Base-by-base conservation (phyloP, 306 rosid species). In the Prunus persica region DNA sequence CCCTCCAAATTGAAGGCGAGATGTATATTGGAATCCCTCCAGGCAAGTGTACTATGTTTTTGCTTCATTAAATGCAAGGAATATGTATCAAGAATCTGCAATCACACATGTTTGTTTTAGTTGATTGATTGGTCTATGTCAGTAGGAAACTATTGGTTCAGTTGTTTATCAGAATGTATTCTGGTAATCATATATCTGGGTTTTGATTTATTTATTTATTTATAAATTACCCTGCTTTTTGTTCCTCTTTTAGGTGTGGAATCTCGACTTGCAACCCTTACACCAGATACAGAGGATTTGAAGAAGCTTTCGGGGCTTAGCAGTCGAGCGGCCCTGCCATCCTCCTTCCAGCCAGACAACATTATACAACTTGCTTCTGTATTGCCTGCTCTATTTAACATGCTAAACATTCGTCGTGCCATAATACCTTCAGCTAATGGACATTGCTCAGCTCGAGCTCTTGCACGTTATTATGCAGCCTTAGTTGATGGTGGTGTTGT, bases 1-100 rank as follows among this genome's bases (percentile, higher is more conserved):
- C 99, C 68, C 96, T 96, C 76, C 87, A 87, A 43, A 70, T 96
- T 65, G 94, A 93, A 83, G 98, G 99, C 69, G 98, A 93, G 81
- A 78, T 96, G 57, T 96, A 96, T 71, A 15, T 96, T n/a, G 99
- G 99, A 83, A 91, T 93, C 68, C 99, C 98, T 72, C 98, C 99
- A 74, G 98, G 99, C 79, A 87, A 87, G 88, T 76, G 83, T 68
- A 65, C 74, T 56, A 28, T 50, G 71, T 43, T 57, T 76, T 25
- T 76, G 55, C 61, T 66, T 43, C 20, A 69, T 54, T 49, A 18
- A 25, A 41, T 19, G 2, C 3, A 12, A 55, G 54, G 32, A 24
- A 80, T 43, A 30, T 13, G 3, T 66, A 22, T 47, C 49, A 20
- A 8, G n/a, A 27, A 43, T 14, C 34, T 24, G 52, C 55, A 28